A percentile compares a stretch with the other conserved stretches of the same genome.
Evolutionary conservation across 129 eudicot genomes (phyloP).

Genomic region (Artemisia argyi): DNA sequence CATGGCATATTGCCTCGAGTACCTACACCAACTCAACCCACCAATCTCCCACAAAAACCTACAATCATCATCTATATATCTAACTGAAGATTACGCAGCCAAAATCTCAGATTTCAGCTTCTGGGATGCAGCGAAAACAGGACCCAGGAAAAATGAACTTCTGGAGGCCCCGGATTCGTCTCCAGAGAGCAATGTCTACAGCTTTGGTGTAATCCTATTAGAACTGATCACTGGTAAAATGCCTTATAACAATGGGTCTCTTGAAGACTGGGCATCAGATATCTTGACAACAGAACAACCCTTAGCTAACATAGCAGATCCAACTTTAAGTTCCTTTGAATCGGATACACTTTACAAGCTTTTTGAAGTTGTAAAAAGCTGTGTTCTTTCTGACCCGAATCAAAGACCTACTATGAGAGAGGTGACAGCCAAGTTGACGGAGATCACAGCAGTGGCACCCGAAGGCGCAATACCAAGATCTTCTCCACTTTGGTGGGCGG

Average conservation of each 20-base stretch:
- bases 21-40: constrained; percentile 75
- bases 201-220: constrained; percentile 61
- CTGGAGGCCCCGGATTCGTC: constrained; percentile 41
- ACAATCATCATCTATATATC: constrained; percentile 65
- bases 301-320: constrained; percentile 49
- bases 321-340: constrained; percentile 39
- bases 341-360: constrained; percentile 39
- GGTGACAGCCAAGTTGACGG: constrained; percentile 47
- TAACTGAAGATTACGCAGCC: constrained; percentile 87
- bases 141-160: constrained; percentile 45
- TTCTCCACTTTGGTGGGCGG: constrained; percentile 97
- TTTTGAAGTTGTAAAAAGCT: constrained; percentile 53
- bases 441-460: constrained; percentile 60
- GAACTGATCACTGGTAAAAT: constrained; percentile 72
- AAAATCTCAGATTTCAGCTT: constrained; percentile 77
- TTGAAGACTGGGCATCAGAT: constrained; percentile 41
- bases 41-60: constrained; percentile 57
- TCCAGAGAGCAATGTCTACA: constrained; percentile 58
- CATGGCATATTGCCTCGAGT: constrained; percentile 76
- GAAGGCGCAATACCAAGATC: constrained; percentile 60
- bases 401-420: constrained; percentile 57
- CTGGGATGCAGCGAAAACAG: constrained; percentile 54
- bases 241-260: constrained; percentile 36
- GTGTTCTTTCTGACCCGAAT: constrained; percentile 46
- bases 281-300: constrained; percentile 36